Evolutionary conservation across 495 filamentous ascomycete genomes (phyloP), one percentile per base, ranked within the genome.

Genomic region (Trypethelium eluteriae): DNA sequence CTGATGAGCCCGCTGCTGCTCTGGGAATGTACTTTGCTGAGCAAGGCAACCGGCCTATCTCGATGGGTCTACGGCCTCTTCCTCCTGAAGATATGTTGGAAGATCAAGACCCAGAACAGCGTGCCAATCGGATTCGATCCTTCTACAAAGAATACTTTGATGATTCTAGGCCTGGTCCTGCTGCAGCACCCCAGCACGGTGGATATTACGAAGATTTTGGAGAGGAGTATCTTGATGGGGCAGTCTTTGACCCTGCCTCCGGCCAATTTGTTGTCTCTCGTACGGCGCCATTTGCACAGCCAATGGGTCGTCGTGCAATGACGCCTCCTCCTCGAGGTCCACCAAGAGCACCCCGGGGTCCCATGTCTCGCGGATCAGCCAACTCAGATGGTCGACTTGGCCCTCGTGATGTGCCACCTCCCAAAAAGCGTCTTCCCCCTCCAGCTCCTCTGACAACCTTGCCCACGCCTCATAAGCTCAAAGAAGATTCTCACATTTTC

Each of bases 131-230:
- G 34, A 98, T 98, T 69, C 86, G 94, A 70, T 98, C 95, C 35
- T 98, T 98, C 79, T 98, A 98, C 79, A 96, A 96, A 76, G 94
- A 98, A 76, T 98, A 98, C 76, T 98, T 98, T 68, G 94, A 98
- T 64, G 93, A 96, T 35, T 86, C 84, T 25, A 90, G 88, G 74
- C 81, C 80, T 0, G 81, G 78, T 39, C 81, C 80, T 38, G 79
- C 78, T 14, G 65, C 68, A 64, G 49, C 69, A 62, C n/a, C 76
- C 73, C 56, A 25, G 6, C 77, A 81, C 39, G 75, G 70, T 12
- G 77, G 81, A 70, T 89, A 91, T 72, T 87, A 88, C 66, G 86
- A 91, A 69, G 88, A 91, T 70, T 87, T 87, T 71, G 85, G 86
- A 61, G 70, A 83, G 16, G 82, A 85, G 61, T 89, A 88, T 72